Evolutionary conservation across 768 basidiomycete species (phyloP).

Genomic region (Hygrophoropsis aurantiaca): DNA sequence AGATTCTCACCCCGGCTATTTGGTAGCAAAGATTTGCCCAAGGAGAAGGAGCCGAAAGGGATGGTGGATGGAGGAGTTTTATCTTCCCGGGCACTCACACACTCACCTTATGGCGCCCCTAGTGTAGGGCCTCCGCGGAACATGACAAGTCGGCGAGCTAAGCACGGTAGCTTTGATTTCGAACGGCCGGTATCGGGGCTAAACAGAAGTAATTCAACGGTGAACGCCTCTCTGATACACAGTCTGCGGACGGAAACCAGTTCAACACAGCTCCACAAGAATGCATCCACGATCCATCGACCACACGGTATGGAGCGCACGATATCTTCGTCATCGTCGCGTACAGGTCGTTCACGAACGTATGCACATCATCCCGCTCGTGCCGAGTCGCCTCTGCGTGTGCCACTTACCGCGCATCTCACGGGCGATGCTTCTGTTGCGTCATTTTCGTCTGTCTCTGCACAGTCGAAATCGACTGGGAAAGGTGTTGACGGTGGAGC

Average conservation of each 20-base stretch:
- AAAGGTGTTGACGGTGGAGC: constrained; percentile 24
- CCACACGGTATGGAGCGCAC: constrained; percentile 22
- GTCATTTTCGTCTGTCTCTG: constrained; percentile 28
- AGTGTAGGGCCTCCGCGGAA: constrained; percentile 18
- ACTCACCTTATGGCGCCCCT: constrained; percentile 9
- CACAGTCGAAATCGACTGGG: constrained; percentile 41
- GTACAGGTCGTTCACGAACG: constrained; percentile 12
- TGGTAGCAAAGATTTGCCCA: constrained; percentile 22
- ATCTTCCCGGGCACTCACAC: constrained; percentile 5
- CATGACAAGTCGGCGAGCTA: constrained; percentile 42
- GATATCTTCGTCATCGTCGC: constrained; percentile 24
- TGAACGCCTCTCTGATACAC: constrained; percentile 15
- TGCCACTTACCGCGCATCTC: constrained; percentile 36
- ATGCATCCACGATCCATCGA: constrained; percentile 9
- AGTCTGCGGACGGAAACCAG: constrained; percentile 3
- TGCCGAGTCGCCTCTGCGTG: constrained; percentile 17
- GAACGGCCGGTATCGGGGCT: constrained; percentile 57
- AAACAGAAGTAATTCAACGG: constrained; percentile 27
- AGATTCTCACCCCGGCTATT: constrained; percentile 33
- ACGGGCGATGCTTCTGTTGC: constrained; percentile 33
- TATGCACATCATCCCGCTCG: constrained; percentile 9
- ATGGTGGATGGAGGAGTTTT: constrained; percentile 16
- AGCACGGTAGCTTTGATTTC: constrained; percentile 77
- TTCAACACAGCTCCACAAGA: constrained; percentile 2
- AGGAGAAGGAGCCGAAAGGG: constrained; percentile 16